Evolutionary conservation across 148 eudicot species (phyloP), one percentile per base, ranked within the genome.

Genomic region (Drosera capensis): DNA sequence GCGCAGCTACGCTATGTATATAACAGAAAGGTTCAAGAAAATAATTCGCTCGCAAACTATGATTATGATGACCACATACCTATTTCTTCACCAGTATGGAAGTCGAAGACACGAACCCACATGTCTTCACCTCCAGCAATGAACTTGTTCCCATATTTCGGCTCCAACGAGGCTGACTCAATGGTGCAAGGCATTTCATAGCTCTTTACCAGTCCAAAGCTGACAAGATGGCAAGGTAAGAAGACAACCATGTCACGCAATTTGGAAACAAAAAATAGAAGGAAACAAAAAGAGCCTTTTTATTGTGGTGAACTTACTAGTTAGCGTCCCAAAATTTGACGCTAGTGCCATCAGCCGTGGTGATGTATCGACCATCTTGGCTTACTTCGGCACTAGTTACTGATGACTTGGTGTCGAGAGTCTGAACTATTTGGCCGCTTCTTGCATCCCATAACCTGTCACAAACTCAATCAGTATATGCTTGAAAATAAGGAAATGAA

Each of bases 241-340:
- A 30, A 40, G 40, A 30, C 17, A 31, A 49, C 22, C 25, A 31
- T 40, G 47, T 20, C 2, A 18, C 1, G 29, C 38, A 40, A 29
- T 6, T n/a, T 23, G 62, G 38, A 21, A 20, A 14, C 25, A 9
- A 16, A 40, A 25, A 29, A 8, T 5, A 31, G 7, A 45, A 14
- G 29, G 41, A 55, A 46, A 8, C 31, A 28, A 34, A 34, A 34
- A 34, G n/a, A 34, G n/a, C n/a, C n/a, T n/a, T n/a, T n/a, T n/a
- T n/a, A 28, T 19, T 23, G 24, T 15, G 44, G 53, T 15, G 19
- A 22, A 52, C 84, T 57, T 70, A 86, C 96, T 81, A 68, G 48
- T 86, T 86, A 42, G 93, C 92, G 69, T 86, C 94, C 96, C 96
- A 82, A 63, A 86, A 86, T 46, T 76, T 82, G 17, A 86, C 88